Base-by-base conservation (phyloP, 83 land plant genomes). In the Picea abies region DNA sequence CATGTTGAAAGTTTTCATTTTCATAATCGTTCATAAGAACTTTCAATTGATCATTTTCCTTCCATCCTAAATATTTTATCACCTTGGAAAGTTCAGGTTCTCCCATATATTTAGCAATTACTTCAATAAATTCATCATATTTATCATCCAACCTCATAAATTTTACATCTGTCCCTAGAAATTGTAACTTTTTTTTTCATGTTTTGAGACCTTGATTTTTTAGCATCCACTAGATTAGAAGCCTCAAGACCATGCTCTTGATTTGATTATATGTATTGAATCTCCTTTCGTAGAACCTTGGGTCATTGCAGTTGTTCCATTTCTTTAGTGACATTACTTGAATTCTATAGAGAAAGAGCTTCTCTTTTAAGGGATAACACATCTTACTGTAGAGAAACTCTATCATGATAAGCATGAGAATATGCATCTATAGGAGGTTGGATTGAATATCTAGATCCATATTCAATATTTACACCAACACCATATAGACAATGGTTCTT, bases 261-360 rank as follows among this genome's bases (percentile, higher is more conserved):
- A 65, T 44, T 60, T 60, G 82, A 80, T 22, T 83, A 86, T 76
- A 84, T 73, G 11, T 81, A 80, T 56, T 89, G 91, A 83, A 91
- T 81, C 60, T 94, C 89, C 82, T 81, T 90, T 80, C 95, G 96
- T 83, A 95, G 86, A 73, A 92, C 4, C 83, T 95, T 97, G 73
- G 99, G 94, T 82, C 87, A 89, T 89, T 90, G 89, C 6, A 95
- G 86, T 81, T 91, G 87, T 58, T 80, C 81, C 90, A 91, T 88
- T 63, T 98, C 99, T 77, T 89, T 93, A 15, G 83, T 66, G 39
- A 80, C 79, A 85, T 97, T 94, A 22, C 98, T 97, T 47, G 94
- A 92, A 47, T 90, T 84, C 65, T 90, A 91, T 76, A 90, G 80
- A 39, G 85, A 91, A 17, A 90, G 81, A 29, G 91, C 91, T 83